Evolutionary conservation across 257 asterid species (phyloP).

Genomic region (Solanum clarkiae): DNA sequence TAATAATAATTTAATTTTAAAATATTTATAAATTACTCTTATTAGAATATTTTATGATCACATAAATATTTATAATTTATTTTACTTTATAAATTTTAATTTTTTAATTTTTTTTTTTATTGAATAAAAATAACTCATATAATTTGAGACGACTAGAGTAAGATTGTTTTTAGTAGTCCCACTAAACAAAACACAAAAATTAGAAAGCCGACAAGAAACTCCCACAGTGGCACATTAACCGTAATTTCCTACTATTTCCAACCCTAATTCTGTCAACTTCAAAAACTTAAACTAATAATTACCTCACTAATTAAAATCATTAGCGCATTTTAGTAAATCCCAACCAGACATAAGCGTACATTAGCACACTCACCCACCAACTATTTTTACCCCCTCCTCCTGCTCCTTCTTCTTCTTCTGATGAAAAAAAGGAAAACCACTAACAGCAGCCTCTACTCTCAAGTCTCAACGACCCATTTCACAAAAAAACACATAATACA

Average conservation of each 20-base stretch:
- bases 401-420: not conserved
- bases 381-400: not conserved
- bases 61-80: too few species aligned
- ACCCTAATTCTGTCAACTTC: not conserved
- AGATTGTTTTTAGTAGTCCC: not conserved
- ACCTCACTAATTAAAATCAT: not conserved
- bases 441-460: not conserved
- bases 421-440: not conserved
- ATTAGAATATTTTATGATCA: too few species aligned
- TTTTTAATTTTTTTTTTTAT: too few species aligned
- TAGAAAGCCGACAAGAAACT: not conserved
- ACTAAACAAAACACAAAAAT: not conserved
- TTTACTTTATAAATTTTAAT: too few species aligned
- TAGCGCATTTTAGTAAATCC: not conserved
- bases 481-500: not conserved
- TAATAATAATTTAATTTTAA: too few species aligned
- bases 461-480: not conserved
- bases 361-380: not conserved
- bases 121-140: too few species aligned
- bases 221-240: not conserved
- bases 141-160: too few species aligned
- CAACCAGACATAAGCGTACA: not conserved
- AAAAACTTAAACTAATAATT: not conserved
- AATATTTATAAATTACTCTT: too few species aligned
- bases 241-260: not conserved